Evolutionary conservation across 208 protist species (phyloP), one percentile per base, ranked within the genome.

Genomic region (Acanthamoeba lenticulata): DNA sequence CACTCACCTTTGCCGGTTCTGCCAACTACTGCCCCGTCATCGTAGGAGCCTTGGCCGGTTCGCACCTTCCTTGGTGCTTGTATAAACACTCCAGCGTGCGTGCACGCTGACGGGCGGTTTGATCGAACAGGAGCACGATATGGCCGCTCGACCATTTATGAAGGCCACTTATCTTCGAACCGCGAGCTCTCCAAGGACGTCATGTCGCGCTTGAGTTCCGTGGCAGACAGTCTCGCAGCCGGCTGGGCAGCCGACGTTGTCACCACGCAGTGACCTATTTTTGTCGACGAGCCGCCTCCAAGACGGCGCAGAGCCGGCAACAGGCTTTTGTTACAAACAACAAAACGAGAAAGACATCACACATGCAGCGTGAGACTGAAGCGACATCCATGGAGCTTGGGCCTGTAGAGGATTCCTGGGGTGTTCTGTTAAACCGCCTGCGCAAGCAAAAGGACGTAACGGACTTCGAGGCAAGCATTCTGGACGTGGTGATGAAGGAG

Each of bases 1-100:
- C 81, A 5, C 49, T 90, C 19, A 24, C 17, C 17, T 90, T 47
- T 90, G 81, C 81, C 5, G 81, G 81, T 34, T 90, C 81, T 15
- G 3, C 81, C 81, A 90, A 90, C 81, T 90, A 47, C 32, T 90
- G 81, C 24, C 81, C 81, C 32, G 81, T 90, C 9, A 67, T 90
- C 44, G 81, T 90, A 15, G 81, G 81, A 34, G 81, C 81, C 13
- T 9, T 90, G 47, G 81, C 81, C 1, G 72, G 72, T 83, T 49
- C 34, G 2, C 34, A 79, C 27, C 38, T 69, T 69, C 1, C 36
- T 32, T n/a, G n/a, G n/a, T n/a, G n/a, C n/a, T n/a, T n/a, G n/a
- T n/a, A n/a, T n/a, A 79, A 24, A 65, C 27, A 21, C n/a, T 21
- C 13, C 60, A 67, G 9, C 7, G 57, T n/a, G 6, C 45, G 5